These are phyloP conservation scores for Xylaria sp. DNA, from an alignment of 2,329 filamentous ascomycete genomes.

Conservation along the genomic window DNA sequence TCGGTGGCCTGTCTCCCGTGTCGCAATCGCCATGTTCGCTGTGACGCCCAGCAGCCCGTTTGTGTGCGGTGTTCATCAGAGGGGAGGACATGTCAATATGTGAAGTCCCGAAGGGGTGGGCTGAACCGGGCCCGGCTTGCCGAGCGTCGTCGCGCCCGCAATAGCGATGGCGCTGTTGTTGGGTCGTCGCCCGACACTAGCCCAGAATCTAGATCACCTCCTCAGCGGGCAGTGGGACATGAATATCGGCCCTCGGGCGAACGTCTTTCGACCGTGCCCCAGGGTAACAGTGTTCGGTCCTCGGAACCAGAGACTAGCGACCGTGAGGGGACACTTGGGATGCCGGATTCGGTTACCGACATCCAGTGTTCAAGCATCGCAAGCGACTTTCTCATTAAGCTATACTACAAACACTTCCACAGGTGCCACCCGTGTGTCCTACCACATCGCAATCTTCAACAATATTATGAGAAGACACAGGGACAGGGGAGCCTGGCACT, in stretches of 20 bases:
- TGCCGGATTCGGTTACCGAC: constrained; percentile 16
- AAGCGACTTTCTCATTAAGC: constrained; percentile 30
- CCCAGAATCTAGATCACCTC: constrained; percentile 27
- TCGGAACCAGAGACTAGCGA: constrained; percentile 27
- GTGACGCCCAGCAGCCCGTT: constrained; percentile 35
- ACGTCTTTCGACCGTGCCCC: neutral
- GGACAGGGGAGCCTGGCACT: constrained; percentile 24
- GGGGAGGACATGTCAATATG: constrained; percentile 36
- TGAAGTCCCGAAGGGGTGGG: constrained; percentile 39
- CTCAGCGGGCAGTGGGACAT: neutral
- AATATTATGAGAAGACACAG: constrained; percentile 18
- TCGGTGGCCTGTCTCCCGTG: constrained; percentile 38
- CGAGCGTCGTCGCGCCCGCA: constrained; percentile 29
- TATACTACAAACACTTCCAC: constrained; percentile 39
- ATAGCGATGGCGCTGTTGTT: constrained; percentile 6
- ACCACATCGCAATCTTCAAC: constrained; percentile 27
- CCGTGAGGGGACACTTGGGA: constrained; percentile 7
- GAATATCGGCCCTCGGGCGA: constrained; percentile 7
- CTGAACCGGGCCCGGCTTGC: constrained; percentile 34
- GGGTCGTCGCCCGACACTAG: constrained; percentile 30
- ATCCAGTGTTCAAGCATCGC: constrained; percentile 27
- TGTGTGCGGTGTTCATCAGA: constrained; percentile 36
- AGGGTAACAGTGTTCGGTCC: neutral
- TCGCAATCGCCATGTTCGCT: constrained; percentile 37
- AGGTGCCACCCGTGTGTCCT: constrained; percentile 36